A percentile compares a stretch with the other conserved stretches of the same genome.
These are phyloP conservation scores for Xylaria flabelliformis DNA, from an alignment of 495 filamentous ascomycete species.

Conservation along the genomic window DNA sequence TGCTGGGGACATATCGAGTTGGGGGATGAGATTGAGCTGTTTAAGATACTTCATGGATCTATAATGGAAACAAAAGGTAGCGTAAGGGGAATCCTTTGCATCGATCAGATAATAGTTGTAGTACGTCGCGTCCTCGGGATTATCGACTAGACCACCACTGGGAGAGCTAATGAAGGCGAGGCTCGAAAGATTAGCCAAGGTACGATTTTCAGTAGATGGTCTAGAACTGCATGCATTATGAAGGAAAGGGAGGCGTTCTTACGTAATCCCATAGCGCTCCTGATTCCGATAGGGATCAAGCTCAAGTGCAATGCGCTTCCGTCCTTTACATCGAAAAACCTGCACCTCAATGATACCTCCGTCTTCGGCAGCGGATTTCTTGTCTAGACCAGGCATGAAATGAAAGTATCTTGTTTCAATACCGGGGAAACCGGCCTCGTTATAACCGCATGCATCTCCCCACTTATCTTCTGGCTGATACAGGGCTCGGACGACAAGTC, in stretches of 20 bases:
- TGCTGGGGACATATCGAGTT: slow-evolving; percentile 12
- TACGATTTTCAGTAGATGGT: background rate
- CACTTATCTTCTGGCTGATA: slow-evolving; percentile 48
- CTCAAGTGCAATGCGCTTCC: slow-evolving; percentile 42
- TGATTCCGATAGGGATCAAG: slow-evolving; percentile 46
- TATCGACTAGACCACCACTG: slow-evolving; percentile 53
- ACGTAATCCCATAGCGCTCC: slow-evolving; percentile 57
- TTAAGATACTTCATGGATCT: slow-evolving; percentile 51
- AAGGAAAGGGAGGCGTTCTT: slow-evolving; percentile 29
- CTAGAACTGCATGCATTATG: background rate
- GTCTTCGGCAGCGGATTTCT: slow-evolving; percentile 50
- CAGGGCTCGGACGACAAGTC: slow-evolving; percentile 50
- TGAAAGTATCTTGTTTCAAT: slow-evolving; percentile 52
- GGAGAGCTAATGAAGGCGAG: slow-evolving; percentile 43
- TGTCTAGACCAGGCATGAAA: slow-evolving; percentile 46
- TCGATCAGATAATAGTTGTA: slow-evolving; percentile 57
- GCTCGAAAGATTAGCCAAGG: background rate
- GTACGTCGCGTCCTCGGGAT: slow-evolving; percentile 54
- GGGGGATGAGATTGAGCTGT: slow-evolving; percentile 47
- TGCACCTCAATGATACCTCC: slow-evolving; percentile 60
- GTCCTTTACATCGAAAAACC: slow-evolving; percentile 53
- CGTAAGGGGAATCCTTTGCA: slow-evolving; percentile 53
- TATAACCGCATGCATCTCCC: slow-evolving; percentile 21
- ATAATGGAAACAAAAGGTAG: slow-evolving; percentile 58
- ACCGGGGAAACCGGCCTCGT: slow-evolving; percentile 28